A percentile compares a stretch with the other conserved stretches of the same genome.
These are phyloP conservation scores for Eucalyptus sideroxylon DNA, from an alignment of 345 rosid species.

Conservation along the genomic window DNA sequence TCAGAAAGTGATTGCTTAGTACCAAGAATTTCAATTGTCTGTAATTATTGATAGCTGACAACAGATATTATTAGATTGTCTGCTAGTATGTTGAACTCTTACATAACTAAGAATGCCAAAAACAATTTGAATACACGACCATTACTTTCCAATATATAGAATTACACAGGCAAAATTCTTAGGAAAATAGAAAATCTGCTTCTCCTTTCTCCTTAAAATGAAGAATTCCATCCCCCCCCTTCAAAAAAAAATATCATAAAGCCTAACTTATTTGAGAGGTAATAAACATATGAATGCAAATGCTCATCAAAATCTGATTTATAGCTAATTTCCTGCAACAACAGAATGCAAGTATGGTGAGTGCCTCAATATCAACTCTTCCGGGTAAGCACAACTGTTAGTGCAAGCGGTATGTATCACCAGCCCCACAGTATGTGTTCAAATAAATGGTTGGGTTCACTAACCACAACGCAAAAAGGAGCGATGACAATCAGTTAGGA, in stretches of 20 bases:
- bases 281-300: not conserved
- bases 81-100: not conserved
- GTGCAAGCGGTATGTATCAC: not conserved
- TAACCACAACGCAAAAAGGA: not conserved
- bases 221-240: not conserved
- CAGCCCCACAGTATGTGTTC: not conserved
- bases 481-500: not conserved
- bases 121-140: too few relatives aligned
- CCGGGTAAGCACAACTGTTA: not conserved
- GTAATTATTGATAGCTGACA: rapidly evolving
- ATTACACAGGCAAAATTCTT: not conserved
- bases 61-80: not conserved
- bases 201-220: not conserved
- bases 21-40: not conserved
- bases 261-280: not conserved
- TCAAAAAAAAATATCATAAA: not conserved
- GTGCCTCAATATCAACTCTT: not conserved
- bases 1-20: not conserved
- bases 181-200: not conserved
- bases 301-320: not conserved
- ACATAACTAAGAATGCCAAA: not conserved
- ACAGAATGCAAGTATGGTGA: not conserved
- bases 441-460: not conserved
- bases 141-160: not conserved
- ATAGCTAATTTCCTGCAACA: not conserved